Evolutionary conservation across 1,284 basidiomycete species (phyloP), one percentile per base, ranked within the genome.

Genomic region (Cronartium quercuum): DNA sequence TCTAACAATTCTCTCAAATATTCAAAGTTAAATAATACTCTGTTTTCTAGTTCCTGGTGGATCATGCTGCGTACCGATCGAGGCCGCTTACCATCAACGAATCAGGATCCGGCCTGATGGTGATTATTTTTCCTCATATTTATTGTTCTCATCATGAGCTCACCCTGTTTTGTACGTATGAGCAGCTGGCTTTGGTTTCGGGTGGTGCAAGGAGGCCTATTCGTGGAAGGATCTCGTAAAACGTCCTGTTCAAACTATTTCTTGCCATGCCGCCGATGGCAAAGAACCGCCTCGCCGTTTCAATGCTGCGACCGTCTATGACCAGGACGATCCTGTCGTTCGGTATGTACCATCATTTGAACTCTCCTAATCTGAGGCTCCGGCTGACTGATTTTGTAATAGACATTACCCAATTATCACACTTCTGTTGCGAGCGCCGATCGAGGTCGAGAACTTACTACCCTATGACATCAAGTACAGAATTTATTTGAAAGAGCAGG

Each of bases 381-480:
- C 29, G 29, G 29, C 29, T 51, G 12, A 3, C 47, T 6, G 18
- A 51, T 18, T 51, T 51, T 51, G 0, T 58, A 13, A 42, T 55
- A 74, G 70, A 40, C 65, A 74, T 60, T 74, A 74, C 61, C 70
- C 70, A 37, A 74, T 65, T 44, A 65, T 74, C 38, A 66, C 70
- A n/a, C 66, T 66, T 51, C 55, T 37, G 15, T 66, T 65, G 57
- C 44, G 70, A 34, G 63, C 70, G 24, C 70, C 70, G 24, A 74
- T 74, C 44, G 96, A 99, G 81, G 84, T 99, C 10, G 96, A 99
- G 84, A 99, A 99, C 80, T 83, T 98, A 34, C 84, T 99, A 60
- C 97, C 97, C 0, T 97, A 91, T 83, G 94, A 98, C 80, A 84
- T 99, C 73, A 91, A 94, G 80, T 99, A 97, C 83, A 88, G 93